A percentile compares a stretch with the other conserved stretches of the same genome.
phyloP scores from a whole-genome alignment of 345 rosid species.

The Eucalyptus marginata region DNA sequence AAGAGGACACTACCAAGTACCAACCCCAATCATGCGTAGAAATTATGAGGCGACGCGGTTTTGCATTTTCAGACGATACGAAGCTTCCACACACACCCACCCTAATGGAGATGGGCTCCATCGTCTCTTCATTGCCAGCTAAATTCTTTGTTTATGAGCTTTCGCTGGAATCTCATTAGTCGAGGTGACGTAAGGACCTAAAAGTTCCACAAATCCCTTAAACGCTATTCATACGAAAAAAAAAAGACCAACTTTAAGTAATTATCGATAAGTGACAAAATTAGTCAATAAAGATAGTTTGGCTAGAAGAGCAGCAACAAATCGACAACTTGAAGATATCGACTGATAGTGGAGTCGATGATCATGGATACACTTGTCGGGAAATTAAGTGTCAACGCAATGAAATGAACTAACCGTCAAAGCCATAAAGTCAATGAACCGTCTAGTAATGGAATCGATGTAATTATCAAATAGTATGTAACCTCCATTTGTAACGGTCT shows the following conservation, averaged over 20 bases:
- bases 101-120: background rate
- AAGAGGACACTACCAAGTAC: background rate
- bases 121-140: background rate
- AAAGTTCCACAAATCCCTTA: background rate
- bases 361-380: rapidly evolving
- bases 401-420: rapidly evolving
- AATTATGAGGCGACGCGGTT: background rate
- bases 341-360: background rate
- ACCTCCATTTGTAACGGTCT: rapidly evolving
- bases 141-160: background rate
- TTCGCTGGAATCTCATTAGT: background rate
- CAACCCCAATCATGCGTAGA: background rate
- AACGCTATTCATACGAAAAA: rapidly evolving
- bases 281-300: too few species aligned
- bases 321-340: background rate
- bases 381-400: background rate
- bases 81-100: background rate
- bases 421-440: background rate
- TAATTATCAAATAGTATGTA: background rate
- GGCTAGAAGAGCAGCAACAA: background rate
- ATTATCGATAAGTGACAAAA: too few species aligned
- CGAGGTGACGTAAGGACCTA: background rate
- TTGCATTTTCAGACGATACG: background rate
- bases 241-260: background rate
- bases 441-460: background rate